Base-by-base conservation (phyloP, 2,329 filamentous ascomycete genomes). In the Helotiales sp. region DNA sequence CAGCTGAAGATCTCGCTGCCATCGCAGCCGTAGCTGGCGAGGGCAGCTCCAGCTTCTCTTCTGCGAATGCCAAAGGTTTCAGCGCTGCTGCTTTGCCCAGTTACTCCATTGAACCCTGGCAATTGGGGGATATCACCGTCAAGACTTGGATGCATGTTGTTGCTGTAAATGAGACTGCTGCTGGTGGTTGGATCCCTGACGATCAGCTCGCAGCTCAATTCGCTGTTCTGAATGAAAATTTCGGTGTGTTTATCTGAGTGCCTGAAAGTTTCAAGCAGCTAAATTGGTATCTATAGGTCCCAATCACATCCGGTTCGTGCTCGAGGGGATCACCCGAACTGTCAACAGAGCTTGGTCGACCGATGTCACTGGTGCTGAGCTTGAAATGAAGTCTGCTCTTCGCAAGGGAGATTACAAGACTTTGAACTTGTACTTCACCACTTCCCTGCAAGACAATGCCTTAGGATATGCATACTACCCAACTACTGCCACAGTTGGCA, bases 381-480 rank as follows among this genome's bases (percentile, higher is more conserved):
- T 79, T 43, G 75, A 73, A 49, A 84, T 84, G 81, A 83, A 83
- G 78, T 73, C 72, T 20, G 71, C 79, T 28, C 80, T 84, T 45
- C 80, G 82, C 72, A 78, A 81, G 75, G 79, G 77, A 50, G 71
- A 71, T 68, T 77, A 77, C 67, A 72, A 73, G 60, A 72, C 72
- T 34, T 66, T 78, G 49, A 78, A 78, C 54, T 57, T 78, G 10
- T 78, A 78, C 68, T 77, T 77, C 69, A 66, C 73, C 60, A 71
- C 72, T 47, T 24, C 26, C n/a, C 6, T 64, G 17, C 20, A 45
- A 49, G 54, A 34, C 20, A 30, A 49, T 30, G 45, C 28, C 10
- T 43, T 64, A n/a, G 50, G 64, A 32, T 61, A 61, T 47, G 59
- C 59, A 3, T 37, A 50, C 30, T 50, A 32, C 45, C 45, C 59